Percentiles rank a stretch among this genome's conserved stretches.
Evolutionary conservation across 768 basidiomycete species (phyloP).

Genomic region (Suillus luteus): DNA sequence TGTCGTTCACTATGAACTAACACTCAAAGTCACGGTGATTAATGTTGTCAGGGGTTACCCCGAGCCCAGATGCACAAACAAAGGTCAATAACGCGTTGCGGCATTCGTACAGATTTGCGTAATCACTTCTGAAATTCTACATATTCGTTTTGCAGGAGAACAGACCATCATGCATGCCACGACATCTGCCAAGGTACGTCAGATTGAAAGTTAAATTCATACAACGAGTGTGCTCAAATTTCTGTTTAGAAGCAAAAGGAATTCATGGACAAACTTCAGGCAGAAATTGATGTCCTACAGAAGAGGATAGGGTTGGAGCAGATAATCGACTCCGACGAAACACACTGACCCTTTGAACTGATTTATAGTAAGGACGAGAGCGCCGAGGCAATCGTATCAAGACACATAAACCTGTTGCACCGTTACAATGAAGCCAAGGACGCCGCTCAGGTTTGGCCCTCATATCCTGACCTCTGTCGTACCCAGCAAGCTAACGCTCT

Average conservation of each 20-base stretch:
- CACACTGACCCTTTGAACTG: conserved; percentile 1
- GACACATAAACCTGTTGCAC: conserved; percentile 73
- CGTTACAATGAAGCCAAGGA: conserved; percentile 83
- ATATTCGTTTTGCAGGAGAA: neutral
- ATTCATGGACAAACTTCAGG: conserved; percentile 47
- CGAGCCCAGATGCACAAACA: no score
- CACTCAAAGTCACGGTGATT: no score
- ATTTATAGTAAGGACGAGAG: conserved; percentile 43
- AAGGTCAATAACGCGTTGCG: no score
- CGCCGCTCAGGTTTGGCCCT: conserved; percentile 62
- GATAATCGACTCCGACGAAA: neutral
- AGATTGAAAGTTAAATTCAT: neutral
- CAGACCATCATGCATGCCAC: conserved; percentile 25
- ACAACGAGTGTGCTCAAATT: neutral
- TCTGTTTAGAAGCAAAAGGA: conserved; percentile 51
- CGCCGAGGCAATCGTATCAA: conserved; percentile 59
- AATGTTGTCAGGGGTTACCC: no score
- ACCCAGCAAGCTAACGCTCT: neutral
- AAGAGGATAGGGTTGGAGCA: conserved; percentile 44
- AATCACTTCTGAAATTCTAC: neutral
- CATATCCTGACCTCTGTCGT: neutral
- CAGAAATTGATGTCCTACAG: conserved; percentile 51
- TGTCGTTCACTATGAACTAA: no score
- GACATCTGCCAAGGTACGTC: conserved; percentile 32
- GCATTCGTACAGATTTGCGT: neutral